Evolutionary conservation across 2,329 filamentous ascomycete species (phyloP), one percentile per base, ranked within the genome.

Genomic region (Exophiala spinifera): DNA sequence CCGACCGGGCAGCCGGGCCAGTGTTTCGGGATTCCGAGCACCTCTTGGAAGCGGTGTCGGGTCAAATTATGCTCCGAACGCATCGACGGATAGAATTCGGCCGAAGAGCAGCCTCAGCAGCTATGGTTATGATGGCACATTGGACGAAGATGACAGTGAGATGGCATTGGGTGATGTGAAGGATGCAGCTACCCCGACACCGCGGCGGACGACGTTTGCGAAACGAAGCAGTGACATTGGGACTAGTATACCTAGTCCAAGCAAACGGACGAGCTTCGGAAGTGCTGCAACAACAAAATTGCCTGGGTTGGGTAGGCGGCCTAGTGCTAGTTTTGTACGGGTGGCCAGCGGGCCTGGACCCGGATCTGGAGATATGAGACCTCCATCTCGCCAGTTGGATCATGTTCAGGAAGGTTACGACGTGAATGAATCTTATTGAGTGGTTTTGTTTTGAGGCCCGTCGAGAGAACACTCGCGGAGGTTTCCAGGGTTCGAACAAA

Each of bases 141-240:
- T 63, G 17, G 63, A 64, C 25, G 62, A 63, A 49, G 61, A 59
- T 10, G 23, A 31, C 23, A 46, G 25, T 33, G 28, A 51, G 21
- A 23, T 33, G 10, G 45, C 51, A 11, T 17, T 19, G 13, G 31
- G 40, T 2, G 47, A 46, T 31, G n/a, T 46, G 15, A 59, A 43
- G 34, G 36, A 37, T 25, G 40, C 40, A 28, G 48, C 46, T 8
- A 61, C 62, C 8, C 61, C 58, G 8, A 61, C 57, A 5, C 61
- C 62, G 5, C 46, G 61, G 25, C 53, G 73, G 23, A 69, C 69
- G 46, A 70, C 66, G 43, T 69, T 70, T 17, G 66, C 69, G 33
- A 74, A 74, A 56, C 69, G 74, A 19, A 59, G 69, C 51, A 75
- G 72, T 57, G 72, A 72, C 40, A 72, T 74, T 49, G 73, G 74